phyloP scores from a whole-genome alignment of 352 stramenopile genomes.

The Thalassiosira exigua region DNA sequence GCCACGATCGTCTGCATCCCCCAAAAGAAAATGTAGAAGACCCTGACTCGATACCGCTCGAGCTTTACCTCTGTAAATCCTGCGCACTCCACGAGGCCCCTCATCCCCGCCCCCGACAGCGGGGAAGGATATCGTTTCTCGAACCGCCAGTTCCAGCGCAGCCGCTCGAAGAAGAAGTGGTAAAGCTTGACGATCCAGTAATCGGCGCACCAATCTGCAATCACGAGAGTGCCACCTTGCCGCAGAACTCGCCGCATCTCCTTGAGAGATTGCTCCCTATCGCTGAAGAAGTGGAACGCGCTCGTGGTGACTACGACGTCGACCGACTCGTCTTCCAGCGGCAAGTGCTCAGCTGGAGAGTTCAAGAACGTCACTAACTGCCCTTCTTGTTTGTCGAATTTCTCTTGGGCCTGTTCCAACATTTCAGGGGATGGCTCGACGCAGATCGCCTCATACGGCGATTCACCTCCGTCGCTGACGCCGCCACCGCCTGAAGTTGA shows the following conservation, averaged over 20 bases:
- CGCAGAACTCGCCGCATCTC: constrained; percentile 38
- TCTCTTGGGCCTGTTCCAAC: constrained; percentile 19
- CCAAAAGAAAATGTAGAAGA: constrained; percentile 30
- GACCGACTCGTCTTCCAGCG: constrained; percentile 12
- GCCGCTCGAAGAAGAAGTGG: constrained; percentile 25
- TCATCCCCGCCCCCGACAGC: neutral
- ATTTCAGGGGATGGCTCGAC: constrained; percentile 37
- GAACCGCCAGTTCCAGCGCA: constrained; percentile 35
- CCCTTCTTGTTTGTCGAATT: constrained; percentile 16
- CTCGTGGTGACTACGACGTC: constrained; percentile 36
- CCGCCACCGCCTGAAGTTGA: neutral
- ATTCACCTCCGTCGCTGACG: no score
- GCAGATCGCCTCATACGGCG: neutral
- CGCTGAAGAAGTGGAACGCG: constrained; percentile 44
- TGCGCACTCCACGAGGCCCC: constrained; percentile 10
- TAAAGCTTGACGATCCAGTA: constrained; percentile 25
- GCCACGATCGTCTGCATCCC: constrained; percentile 34
- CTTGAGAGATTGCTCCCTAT: constrained; percentile 15
- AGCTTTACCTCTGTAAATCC: constrained; percentile 10
- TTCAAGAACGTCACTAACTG: neutral
- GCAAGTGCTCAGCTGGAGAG: constrained; percentile 17
- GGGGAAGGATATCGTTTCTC: constrained; percentile 23
- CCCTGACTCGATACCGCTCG: constrained; percentile 15
- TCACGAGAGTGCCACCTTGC: constrained; percentile 11
- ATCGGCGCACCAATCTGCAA: constrained; percentile 43